phyloP scores from a whole-genome alignment of 768 basidiomycete species.

The Tylopilus vinaceipallidus region DNA sequence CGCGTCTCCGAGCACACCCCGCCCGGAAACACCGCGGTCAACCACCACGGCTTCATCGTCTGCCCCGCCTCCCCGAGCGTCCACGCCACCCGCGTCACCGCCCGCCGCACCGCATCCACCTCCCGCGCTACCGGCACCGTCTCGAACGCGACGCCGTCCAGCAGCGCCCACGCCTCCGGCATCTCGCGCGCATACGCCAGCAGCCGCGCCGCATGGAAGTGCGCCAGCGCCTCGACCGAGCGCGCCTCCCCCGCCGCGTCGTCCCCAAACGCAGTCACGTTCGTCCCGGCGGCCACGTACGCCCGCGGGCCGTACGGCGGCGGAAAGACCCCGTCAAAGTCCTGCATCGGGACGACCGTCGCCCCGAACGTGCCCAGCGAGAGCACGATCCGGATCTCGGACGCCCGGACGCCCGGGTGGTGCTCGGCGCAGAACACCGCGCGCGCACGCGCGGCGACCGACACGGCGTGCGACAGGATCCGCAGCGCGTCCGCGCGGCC shows the following conservation, averaged over 20 bases:
- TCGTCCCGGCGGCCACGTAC: constrained; percentile 33
- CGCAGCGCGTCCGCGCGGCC: constrained; percentile 38
- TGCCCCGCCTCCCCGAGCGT: constrained; percentile 19
- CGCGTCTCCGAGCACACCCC: constrained; percentile 45
- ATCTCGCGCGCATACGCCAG: constrained; percentile 46
- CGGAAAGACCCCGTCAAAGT: constrained; percentile 75
- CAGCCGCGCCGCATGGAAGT: constrained; percentile 66
- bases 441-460: constrained; percentile 49
- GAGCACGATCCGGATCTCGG: constrained; percentile 52
- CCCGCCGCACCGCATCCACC: constrained; percentile 59
- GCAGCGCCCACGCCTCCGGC: constrained; percentile 45
- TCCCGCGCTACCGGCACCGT: constrained; percentile 71
- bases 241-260: constrained; percentile 31
- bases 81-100: constrained; percentile 43
- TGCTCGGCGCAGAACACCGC: constrained; percentile 31
- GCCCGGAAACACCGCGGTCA: constrained; percentile 59
- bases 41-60: constrained; percentile 68
- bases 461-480: constrained; percentile 54
- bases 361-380: constrained; percentile 78
- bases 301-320: constrained; percentile 67
- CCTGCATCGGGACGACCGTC: constrained; percentile 60
- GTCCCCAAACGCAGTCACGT: constrained; percentile 43
- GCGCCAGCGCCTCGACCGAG: constrained; percentile 51
- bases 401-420: constrained; percentile 3
- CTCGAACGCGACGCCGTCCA: constrained; percentile 75